Base-by-base conservation (phyloP, 179 eudicot species). In the Spinacia oleracea region DNA sequence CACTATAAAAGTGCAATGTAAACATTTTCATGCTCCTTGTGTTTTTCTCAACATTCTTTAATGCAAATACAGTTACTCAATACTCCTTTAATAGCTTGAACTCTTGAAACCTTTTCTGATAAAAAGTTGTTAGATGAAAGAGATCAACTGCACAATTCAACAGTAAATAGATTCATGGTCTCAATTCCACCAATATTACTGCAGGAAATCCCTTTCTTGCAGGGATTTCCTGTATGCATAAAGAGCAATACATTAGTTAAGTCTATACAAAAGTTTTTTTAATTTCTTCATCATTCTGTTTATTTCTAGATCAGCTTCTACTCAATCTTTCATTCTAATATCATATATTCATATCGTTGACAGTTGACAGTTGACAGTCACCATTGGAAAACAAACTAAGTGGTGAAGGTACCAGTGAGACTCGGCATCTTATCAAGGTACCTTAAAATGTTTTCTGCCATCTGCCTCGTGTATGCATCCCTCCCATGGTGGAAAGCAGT, bases 401-500 rank as follows among this genome's bases (percentile, higher is more conserved):
- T 76, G 51, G 85, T 82, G 58, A 85, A 85, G 48, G 85, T 82
- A 75, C 51, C 85, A 25, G 87, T 79, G 73, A 76, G 74, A 70
- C 80, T 86, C 2, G 97, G 96, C 89, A 91, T 86, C 81, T 86
- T 88, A 73, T 93, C 87, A 71, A 94, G 83, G 81, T 85, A 87
- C 81, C 87, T 83, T 78, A 94, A 85, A 71, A 93, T 91, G 81
- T 85, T 93, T 77, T 94, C 97, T 11, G 98, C 97, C 87, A 87
- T 89, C 81, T 91, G 85, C 84, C 92, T 87, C 14, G 93, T 94
- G 59, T 80, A 81, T n/a, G 86, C 83, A 78, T 94, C 96, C 21
- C n/a, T n/a, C n/a, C 97, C 94, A 59, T 91, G 94, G 77, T 91
- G 94, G 67, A 91, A 89, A 81, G 93, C 94, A 74, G 80, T 87